These are phyloP conservation scores for Kregervanrija delftensis DNA, from an alignment of 805 yeast species.

Conservation along the genomic window DNA sequence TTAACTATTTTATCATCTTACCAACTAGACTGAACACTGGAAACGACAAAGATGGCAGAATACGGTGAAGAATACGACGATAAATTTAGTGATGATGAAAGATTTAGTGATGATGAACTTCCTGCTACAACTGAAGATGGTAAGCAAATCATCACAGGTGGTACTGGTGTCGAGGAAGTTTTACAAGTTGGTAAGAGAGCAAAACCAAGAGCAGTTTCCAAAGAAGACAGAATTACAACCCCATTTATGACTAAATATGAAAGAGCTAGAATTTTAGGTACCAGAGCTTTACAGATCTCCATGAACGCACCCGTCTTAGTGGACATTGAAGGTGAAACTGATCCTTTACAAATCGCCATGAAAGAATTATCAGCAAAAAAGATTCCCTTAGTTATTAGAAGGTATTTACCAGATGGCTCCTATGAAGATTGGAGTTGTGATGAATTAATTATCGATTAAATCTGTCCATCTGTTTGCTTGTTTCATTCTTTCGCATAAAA, in stretches of 20 bases:
- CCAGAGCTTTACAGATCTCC: conserved; percentile 94
- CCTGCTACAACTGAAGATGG: conserved; percentile 56
- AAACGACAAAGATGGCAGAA: conserved; percentile 39
- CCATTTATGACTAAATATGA: conserved; percentile 99
- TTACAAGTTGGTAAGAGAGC: conserved; percentile 32
- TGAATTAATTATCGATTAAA: conserved; percentile 79
- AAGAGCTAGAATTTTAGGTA: conserved; percentile 94
- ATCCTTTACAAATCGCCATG: conserved; percentile 95
- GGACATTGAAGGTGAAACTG: conserved; percentile 98
- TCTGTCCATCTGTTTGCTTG: background rate
- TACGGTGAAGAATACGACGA: conserved; percentile 29
- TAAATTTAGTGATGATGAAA: conserved; percentile 35
- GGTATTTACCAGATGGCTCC: conserved; percentile 95
- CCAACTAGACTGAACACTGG: too few species aligned
- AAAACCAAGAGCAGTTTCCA: conserved; percentile 67
- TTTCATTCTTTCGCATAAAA: background rate
- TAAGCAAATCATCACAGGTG: conserved; percentile 64
- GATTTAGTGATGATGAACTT: conserved; percentile 27
- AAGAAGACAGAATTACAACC: conserved; percentile 84
- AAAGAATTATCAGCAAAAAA: conserved; percentile 92
- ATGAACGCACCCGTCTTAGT: conserved; percentile 98
- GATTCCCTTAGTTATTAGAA: conserved; percentile 90
- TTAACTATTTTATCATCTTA: too few species aligned
- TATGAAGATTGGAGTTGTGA: conserved; percentile 99
- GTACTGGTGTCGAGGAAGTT: conserved; percentile 46